Evolutionary conservation across 208 protist species (phyloP), one percentile per base, ranked within the genome.

Genomic region (Trypanosoma grayi): DNA sequence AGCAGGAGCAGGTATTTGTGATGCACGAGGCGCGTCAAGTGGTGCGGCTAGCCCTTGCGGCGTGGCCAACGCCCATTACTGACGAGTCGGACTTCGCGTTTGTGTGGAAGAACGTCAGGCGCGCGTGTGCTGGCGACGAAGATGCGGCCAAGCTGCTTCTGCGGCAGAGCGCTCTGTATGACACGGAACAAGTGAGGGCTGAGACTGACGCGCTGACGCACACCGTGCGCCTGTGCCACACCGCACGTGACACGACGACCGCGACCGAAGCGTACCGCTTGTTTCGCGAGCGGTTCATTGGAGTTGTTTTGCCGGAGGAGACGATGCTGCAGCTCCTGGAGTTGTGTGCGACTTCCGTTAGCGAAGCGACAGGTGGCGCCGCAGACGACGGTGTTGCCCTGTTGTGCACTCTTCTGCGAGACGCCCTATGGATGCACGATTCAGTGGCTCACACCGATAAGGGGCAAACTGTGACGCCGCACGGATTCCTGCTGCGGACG

Each of bases 291-390:
- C 10, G 39, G 16, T 67, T 48, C 16, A 47, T 51, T 33, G 60
- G 61, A 8, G 46, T 68, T 31, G 14, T 40, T 37, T 16, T 75
- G 16, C 69, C 69, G 0, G 40, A 45, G 22, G 39, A 62, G 20
- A 66, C 50, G 10, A 69, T 75, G 69, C 40, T 75, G 46, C 53
- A 57, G 33, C 54, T 75, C 3, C 30, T 75, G 28, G 47, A 68
- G 8, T 45, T 75, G 8, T 62, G 53, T 43, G 59, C 50, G 9
- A 4, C 30, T 10, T 25, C 28, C 13, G 36, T 60, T 56, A 20
- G 2, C 9, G 51, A 46, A 31, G 40, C 3, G 4, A 50, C 16
- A 40, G 44, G 37, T 13, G 30, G 48, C 28, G 27, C 7, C 22
- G 24, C 14, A 9, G 18, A 40, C 27, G 33, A 53, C 10, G 16